Evolutionary conservation across 495 filamentous ascomycete genomes (phyloP), one percentile per base, ranked within the genome.

Genomic region (Xylaria venustula): DNA sequence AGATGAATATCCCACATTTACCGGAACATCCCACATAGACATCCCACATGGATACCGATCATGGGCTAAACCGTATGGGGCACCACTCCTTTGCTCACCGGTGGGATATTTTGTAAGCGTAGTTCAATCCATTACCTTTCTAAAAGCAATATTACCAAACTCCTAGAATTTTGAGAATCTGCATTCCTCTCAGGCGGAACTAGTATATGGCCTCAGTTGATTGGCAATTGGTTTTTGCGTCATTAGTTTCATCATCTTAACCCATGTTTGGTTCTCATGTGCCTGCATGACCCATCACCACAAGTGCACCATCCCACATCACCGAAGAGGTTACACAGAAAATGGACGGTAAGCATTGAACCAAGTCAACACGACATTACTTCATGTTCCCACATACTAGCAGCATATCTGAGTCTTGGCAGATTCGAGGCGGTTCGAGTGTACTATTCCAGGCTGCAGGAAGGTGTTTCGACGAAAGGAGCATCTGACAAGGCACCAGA

Each of bases 401-500:
- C 28, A 12, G 44, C 34, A 6, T 45, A 30, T 14, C 32, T 3
- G 56, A 8, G 23, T 49, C 45, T 15, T 28, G 46, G n/a, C 26
- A 14, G 4, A 22, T 28, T 15, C 17, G 44, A n/a, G 51, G 30
- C 41, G 62, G 49, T 62, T 72, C 26, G 46, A 58, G 32, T 72
- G 70, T 51, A 49, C 47, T 28, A 41, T 66, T 11, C 60, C 65
- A 3, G 60, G 61, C 8, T 72, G 70, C 42, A 34, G 58, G 12
- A 70, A 64, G 37, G 32, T 56, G 6, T 72, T 72, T 62, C 57
- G 58, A 36, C 65, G 70, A 20, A 70, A 70, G 41, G 70, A 72
- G 51, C 70, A 72, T 53, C 19, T 72, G 30, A 70, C 57, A 28
- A 52, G 70, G 34, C 70, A 72, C 48, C 63, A 62, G 30, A 72